Evolutionary conservation across 176 grass and related monocot species (phyloP).

Genomic region (Cocos nucifera): DNA sequence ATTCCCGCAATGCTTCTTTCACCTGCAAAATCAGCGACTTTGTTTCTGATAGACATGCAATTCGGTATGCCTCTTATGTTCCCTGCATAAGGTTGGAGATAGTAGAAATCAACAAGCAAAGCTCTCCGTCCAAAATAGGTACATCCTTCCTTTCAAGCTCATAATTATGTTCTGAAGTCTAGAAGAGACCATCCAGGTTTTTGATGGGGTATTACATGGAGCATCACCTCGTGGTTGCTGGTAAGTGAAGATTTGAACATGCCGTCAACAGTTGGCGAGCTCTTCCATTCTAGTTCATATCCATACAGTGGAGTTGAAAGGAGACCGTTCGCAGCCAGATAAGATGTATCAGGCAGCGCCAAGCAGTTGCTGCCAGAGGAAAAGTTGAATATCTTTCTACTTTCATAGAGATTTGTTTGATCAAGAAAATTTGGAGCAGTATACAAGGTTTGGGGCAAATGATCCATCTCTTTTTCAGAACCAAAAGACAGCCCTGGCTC

Average conservation of each 20-base stretch:
- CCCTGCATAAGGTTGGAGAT: slow-evolving; percentile 18
- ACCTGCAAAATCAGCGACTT: slow-evolving; percentile 21
- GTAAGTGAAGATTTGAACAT: slow-evolving; percentile 16
- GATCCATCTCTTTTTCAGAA: slow-evolving; percentile 22
- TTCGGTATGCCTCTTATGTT: slow-evolving; percentile 1
- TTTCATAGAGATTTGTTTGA: slow-evolving; percentile 7
- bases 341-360: slow-evolving; percentile 20
- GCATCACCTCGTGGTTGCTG: slow-evolving; percentile 11
- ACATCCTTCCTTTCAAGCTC: slow-evolving; percentile 16
- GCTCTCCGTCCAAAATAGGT: slow-evolving; percentile 6
- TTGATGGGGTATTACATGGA: slow-evolving; percentile 10
- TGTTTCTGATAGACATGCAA: slow-evolving; percentile 21
- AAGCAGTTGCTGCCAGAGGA: slow-evolving; percentile 7
- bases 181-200: slow-evolving; percentile 18
- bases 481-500: slow-evolving; percentile 15
- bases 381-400: slow-evolving; percentile 21
- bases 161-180: slow-evolving; percentile 24
- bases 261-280: not conserved
- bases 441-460: slow-evolving; percentile 17
- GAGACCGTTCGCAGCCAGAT: slow-evolving; percentile 6
- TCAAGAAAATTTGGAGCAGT: slow-evolving; percentile 22
- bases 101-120: slow-evolving; percentile 16
- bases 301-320: slow-evolving; percentile 19
- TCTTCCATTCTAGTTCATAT: slow-evolving; percentile 29
- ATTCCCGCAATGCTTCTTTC: slow-evolving; percentile 6